Percentiles rank a stretch among this genome's conserved stretches.
These are phyloP conservation scores for Leishmania braziliensis DNA, from an alignment of 208 protist genomes.

Conservation along the genomic window DNA sequence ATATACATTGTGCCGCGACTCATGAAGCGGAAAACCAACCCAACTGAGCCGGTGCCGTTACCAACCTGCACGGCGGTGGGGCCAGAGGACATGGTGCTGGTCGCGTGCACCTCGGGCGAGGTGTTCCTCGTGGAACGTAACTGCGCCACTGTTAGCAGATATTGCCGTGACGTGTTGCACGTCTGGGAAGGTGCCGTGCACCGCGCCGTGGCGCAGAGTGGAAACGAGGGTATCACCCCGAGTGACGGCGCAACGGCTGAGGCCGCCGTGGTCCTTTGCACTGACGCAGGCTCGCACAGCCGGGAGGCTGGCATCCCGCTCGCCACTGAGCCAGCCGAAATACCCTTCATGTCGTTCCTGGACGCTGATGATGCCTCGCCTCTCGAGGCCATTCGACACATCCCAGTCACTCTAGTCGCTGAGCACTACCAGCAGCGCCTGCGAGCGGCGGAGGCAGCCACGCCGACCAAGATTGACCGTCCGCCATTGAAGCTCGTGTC, in stretches of 20 bases:
- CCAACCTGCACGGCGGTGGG: slow-evolving; percentile 29
- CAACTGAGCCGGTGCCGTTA: slow-evolving; percentile 20
- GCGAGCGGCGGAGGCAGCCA: slow-evolving; percentile 9
- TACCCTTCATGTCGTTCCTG: slow-evolving; percentile 25
- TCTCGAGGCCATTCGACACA: slow-evolving; percentile 3
- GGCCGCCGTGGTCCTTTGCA: not conserved
- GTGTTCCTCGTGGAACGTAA: slow-evolving; percentile 67
- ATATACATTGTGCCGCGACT: not conserved
- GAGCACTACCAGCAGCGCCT: slow-evolving; percentile 32
- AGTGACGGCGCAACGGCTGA: not conserved
- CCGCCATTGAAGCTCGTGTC: slow-evolving; percentile 26
- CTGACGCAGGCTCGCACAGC: not conserved
- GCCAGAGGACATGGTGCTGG: slow-evolving; percentile 47
- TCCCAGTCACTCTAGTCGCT: slow-evolving; percentile 23
- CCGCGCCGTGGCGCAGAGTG: not conserved
- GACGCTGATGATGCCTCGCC: slow-evolving; percentile 1
- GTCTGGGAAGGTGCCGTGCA: slow-evolving; percentile 28
- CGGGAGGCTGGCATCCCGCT: not conserved
- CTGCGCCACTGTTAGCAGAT: slow-evolving; percentile 60
- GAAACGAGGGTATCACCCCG: slow-evolving; percentile 4
- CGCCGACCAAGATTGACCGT: slow-evolving; percentile 14
- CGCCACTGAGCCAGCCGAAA: slow-evolving; percentile 5
- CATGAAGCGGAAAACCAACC: slow-evolving; percentile 30
- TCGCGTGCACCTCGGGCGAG: slow-evolving; percentile 47
- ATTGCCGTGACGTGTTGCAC: slow-evolving; percentile 35